A percentile compares a stretch with the other conserved stretches of the same genome.
Conservation (phyloP, 208 protist species). For the Leishmania martiniquensis region DNA sequence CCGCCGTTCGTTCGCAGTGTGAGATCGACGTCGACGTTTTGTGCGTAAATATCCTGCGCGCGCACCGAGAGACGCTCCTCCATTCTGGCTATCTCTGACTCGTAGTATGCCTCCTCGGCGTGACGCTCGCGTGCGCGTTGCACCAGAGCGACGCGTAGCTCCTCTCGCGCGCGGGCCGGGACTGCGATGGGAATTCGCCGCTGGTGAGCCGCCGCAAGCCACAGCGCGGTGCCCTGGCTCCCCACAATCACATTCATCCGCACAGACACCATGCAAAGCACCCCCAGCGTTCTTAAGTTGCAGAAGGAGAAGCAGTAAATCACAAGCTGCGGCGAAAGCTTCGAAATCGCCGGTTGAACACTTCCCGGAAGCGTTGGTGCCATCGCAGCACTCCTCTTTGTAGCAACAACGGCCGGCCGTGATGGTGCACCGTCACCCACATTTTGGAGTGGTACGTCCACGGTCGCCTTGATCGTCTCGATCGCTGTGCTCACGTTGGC, state of each 20-base stretch:
- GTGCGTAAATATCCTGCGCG: conserved; percentile 33
- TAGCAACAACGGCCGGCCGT: conserved; percentile 1
- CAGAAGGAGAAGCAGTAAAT: conserved; percentile 34
- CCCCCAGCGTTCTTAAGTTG: conserved; percentile 24
- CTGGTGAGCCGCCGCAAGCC: conserved; percentile 23
- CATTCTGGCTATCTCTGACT: conserved; percentile 30
- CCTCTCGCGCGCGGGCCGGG: conserved; percentile 8
- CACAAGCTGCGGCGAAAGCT: conserved; percentile 23
- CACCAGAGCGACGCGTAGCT: conserved; percentile 13
- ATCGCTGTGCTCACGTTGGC: background rate
- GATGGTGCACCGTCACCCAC: background rate
- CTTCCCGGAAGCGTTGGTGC: background rate
- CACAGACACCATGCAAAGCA: conserved; percentile 30
- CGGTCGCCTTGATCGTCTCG: background rate
- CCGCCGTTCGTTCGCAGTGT: conserved; percentile 27
- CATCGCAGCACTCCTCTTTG: background rate
- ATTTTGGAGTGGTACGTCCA: background rate
- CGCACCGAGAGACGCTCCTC: conserved; percentile 38
- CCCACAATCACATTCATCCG: conserved; percentile 29
- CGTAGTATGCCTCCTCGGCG: conserved; percentile 35
- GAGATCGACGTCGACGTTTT: conserved; percentile 40
- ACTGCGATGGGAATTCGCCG: conserved; percentile 19
- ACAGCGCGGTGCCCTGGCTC: conserved; percentile 26
- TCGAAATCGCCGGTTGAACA: background rate
- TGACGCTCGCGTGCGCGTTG: conserved; percentile 20